Base-by-base conservation (phyloP, 495 filamentous ascomycete genomes). In the Elasticomyces elasticus region DNA sequence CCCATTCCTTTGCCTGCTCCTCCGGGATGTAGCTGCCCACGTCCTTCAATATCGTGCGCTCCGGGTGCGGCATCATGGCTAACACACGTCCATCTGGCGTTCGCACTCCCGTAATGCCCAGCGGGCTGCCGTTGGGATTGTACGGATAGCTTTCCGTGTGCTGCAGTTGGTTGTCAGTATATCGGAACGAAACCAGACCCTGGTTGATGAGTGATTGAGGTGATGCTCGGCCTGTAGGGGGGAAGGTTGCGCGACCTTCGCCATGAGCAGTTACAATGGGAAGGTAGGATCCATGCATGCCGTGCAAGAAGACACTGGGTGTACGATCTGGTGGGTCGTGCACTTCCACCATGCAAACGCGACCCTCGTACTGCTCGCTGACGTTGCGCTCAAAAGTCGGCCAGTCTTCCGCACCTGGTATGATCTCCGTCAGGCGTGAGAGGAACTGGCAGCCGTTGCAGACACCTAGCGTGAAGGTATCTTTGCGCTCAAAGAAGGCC, bases 401-500 rank as follows among this genome's bases (percentile, higher is more conserved):
- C 88, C 89, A 98, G 70, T 81, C 68, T 48, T 80, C 72, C 5
- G 90, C 80, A 22, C 94, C 92, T 2, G 89, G 91, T 55, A 98
- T 94, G 28, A 95, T 71, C 24, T 83, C 80, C 64, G 84, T 86
- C 15, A 98, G 75, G 17, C 85, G 80, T 12, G 82, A 85, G 20
- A 97, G 75, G 80, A 98, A 95, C 69, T 98, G 92, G 61, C 92
- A 96, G 43, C 92, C 92, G 67, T 98, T 98, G 78, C 92, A 97
- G 23, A 97, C 91, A 48, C 94, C 92, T 0, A 98, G 77, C 7
- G 86, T 79, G 69, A 98, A 98, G 9, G 92, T 96, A 59, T 95
- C 86, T 30, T 80, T 78, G 31, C 94, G 79, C 64, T 83, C 78
- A 69, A 98, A 97, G 80, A 98, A 98, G 7, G 66, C 65, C 59